These are phyloP conservation scores for Pichia eremophila DNA, from an alignment of 805 yeast genomes.

Conservation along the genomic window DNA sequence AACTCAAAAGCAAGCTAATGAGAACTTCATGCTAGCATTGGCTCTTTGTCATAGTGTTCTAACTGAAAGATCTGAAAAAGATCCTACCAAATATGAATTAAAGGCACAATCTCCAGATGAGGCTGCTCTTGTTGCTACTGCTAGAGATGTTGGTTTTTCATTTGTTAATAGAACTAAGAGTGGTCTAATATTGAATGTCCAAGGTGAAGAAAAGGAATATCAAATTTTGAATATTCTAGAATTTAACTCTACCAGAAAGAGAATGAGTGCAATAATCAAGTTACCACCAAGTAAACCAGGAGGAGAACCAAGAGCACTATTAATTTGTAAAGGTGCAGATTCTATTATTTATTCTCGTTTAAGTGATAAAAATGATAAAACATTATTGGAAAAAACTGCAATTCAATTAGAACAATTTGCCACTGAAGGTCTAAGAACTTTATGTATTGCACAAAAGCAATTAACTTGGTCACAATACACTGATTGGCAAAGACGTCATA, in stretches of 20 bases:
- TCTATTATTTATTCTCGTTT: constrained; percentile 67
- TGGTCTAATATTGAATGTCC: constrained; percentile 58
- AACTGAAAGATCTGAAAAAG: constrained; percentile 53
- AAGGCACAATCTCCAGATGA: constrained; percentile 85
- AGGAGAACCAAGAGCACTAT: constrained; percentile 48
- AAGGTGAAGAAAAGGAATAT: constrained; percentile 62
- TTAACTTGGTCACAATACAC: constrained; percentile 51
- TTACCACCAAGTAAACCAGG: constrained; percentile 41
- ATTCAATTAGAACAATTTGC: constrained; percentile 70
- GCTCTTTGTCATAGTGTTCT: constrained; percentile 76
- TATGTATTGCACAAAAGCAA: constrained; percentile 69
- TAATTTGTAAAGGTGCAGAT: constrained; percentile 82
- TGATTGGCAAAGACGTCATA: constrained; percentile 55
- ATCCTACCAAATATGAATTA: constrained; percentile 45
- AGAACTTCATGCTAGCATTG: constrained; percentile 67
- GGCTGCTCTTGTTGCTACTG: constrained; percentile 77
- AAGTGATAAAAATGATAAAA: constrained; percentile 34
- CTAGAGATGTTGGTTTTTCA: constrained; percentile 66
- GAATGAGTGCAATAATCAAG: constrained; percentile 78
- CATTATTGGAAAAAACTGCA: constrained; percentile 50
- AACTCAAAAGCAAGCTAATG: constrained; percentile 47
- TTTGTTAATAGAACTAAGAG: constrained; percentile 58
- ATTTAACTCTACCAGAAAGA: constrained; percentile 76
- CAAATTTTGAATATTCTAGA: constrained; percentile 64
- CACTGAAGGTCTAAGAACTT: constrained; percentile 73